Base-by-base conservation (phyloP, 2,329 filamentous ascomycete species). In the Boeremia exigua region DNA sequence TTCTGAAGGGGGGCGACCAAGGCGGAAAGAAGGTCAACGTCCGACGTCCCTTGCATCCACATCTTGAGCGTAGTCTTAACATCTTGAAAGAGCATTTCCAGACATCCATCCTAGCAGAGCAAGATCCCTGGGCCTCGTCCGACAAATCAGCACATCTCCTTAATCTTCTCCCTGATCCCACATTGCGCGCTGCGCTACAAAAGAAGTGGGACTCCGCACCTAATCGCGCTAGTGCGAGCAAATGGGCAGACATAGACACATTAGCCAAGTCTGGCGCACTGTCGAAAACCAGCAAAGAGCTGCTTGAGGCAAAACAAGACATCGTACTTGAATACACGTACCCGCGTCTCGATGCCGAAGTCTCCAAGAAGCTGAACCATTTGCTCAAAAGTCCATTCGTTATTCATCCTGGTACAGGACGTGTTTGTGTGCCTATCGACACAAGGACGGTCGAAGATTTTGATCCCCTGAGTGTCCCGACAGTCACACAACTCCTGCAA, bases 301-400 rank as follows among this genome's bases (percentile, higher is more conserved):
- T 99, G 11, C 84, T 89, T 8, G 91, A 97, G 68, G 92, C 92
- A 19, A 98, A 97, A 78, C 92, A 97, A 75, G 95, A 98, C 72
- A 90, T 99, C 59, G 88, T 98, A 3, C 85, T 99, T 28, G 95
- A 99, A 78, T 98, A 99, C 78, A 97, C 95, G 6, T 99, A 99
- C 76, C 95, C 95, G 3, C 89, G 95, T 34, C 89, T 99, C 50
- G 95, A 99, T 81, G 93, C 95, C 59, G 92, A 96, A 76, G 95
- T 99, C 73, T 95, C 90, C 72, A 98, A 98, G 82, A 96, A 97
- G 75, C 86, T 96, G 54, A 98, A 97, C 79, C 95, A 99, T 83
- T 86, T 99, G 83, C 87, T 99, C 66, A 99, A 99, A 75, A 93
- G 89, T 59, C 95, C 95, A 0, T 99, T 99, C 71, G 94, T 97